Evolutionary conservation across 1,284 basidiomycete species (phyloP).

Genomic region (Anthracocystis panici-leucophaei): DNA sequence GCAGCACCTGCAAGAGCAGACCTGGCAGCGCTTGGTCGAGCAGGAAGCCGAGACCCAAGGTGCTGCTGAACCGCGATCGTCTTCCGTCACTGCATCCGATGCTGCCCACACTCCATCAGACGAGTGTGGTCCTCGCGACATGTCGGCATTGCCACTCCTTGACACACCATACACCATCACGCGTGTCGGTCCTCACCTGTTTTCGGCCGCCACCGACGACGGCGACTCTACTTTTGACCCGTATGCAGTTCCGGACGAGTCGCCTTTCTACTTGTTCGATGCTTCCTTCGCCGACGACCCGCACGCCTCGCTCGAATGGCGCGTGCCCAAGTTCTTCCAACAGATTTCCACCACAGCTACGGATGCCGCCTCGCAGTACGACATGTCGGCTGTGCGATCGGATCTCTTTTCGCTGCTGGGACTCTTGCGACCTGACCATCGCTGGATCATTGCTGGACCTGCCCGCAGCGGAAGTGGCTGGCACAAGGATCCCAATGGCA

Average conservation of each 20-base stretch:
- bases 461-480: constrained; percentile 61
- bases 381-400: constrained; percentile 43
- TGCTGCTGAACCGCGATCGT: neutral
- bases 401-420: constrained; percentile 64
- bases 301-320: constrained; percentile 52
- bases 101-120: constrained; percentile 18
- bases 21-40: constrained; percentile 34
- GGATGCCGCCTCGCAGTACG: constrained; percentile 29
- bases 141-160: constrained; percentile 17
- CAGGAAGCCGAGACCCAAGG: constrained; percentile 12
- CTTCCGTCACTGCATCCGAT: constrained; percentile 6
- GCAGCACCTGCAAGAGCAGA: constrained; percentile 47
- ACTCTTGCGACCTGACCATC: constrained; percentile 57
- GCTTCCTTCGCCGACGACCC: constrained; percentile 54
- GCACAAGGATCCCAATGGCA: constrained; percentile 70
- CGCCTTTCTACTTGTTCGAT: constrained; percentile 67
- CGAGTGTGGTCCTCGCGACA: constrained; percentile 30
- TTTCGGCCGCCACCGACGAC: constrained; percentile 29
- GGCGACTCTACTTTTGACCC: constrained; percentile 51
- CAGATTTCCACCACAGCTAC: constrained; percentile 37
- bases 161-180: constrained; percentile 28
- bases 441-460: constrained; percentile 66
- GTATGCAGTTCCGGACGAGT: constrained; percentile 61
- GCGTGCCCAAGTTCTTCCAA: constrained; percentile 56
- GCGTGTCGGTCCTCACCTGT: constrained; percentile 19